Evolutionary conservation across 805 yeast genomes (phyloP).

Genomic region (Candida silvicultrix): DNA sequence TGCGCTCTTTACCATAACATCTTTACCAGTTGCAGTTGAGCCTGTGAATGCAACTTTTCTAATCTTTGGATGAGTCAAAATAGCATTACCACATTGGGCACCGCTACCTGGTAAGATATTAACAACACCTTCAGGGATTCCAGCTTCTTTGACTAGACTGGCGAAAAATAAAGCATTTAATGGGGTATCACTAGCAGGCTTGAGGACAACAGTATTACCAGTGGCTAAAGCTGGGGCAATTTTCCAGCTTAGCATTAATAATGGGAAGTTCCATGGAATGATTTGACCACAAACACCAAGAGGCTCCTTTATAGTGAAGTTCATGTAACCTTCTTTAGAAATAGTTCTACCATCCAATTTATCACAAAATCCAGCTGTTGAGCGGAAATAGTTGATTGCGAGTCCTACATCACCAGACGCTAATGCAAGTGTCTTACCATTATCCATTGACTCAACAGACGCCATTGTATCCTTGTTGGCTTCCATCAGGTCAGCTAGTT

Average conservation of each 20-base stretch:
- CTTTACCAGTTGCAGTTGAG: constrained; percentile 70
- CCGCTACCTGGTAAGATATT: constrained; percentile 75
- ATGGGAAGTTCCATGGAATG: constrained; percentile 83
- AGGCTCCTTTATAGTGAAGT: constrained; percentile 67
- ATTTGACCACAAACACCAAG: constrained; percentile 80
- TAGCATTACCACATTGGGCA: constrained; percentile 63
- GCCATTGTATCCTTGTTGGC: constrained; percentile 57
- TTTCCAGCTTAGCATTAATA: constrained; percentile 76
- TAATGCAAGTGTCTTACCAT: constrained; percentile 67
- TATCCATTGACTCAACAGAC: constrained; percentile 65
- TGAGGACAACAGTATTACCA: constrained; percentile 67
- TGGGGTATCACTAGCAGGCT: constrained; percentile 76
- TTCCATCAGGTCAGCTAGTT: constrained; percentile 66
- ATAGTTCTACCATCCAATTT: constrained; percentile 60
- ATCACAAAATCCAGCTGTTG: constrained; percentile 70
- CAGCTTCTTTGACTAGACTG: constrained; percentile 56
- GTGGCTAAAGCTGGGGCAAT: constrained; percentile 74
- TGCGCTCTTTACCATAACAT: constrained; percentile 64
- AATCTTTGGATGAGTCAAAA: constrained; percentile 60
- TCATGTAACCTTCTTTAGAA: constrained; percentile 56
- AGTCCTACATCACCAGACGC: constrained; percentile 66
- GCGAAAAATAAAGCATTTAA: constrained; percentile 64
- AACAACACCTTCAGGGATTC: constrained; percentile 70
- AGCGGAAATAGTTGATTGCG: constrained; percentile 58
- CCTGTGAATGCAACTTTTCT: constrained; percentile 80